A percentile compares a stretch with the other conserved stretches of the same genome.
phyloP scores from a whole-genome alignment of 257 asterid genomes.

The Salvia rosmarinus region DNA sequence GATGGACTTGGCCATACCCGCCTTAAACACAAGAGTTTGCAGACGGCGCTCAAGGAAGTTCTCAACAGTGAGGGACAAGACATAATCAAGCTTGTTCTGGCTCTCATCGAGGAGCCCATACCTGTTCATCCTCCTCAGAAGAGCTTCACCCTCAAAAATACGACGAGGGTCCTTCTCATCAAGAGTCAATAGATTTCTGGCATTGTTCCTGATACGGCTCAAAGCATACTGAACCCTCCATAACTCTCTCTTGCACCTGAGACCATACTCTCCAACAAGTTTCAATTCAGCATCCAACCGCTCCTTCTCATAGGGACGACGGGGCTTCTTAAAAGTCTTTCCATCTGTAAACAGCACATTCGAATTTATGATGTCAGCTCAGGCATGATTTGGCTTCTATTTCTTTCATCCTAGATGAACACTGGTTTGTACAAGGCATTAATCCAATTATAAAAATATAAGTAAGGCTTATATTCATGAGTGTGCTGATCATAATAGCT shows the following conservation, averaged over 20 bases:
- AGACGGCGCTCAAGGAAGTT: conserved; percentile 71
- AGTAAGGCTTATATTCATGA: not conserved
- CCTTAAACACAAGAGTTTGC: conserved; percentile 67
- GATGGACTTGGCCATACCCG: conserved; percentile 73
- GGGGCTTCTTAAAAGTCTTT: conserved; percentile 67
- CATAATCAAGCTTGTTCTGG: conserved; percentile 74
- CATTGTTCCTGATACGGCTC: conserved; percentile 64
- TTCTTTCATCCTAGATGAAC: not conserved
- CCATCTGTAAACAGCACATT: conserved; percentile 47
- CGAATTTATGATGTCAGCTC: not conserved
- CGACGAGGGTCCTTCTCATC: conserved; percentile 72
- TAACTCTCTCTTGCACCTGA: conserved; percentile 64
- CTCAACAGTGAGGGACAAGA: conserved; percentile 68
- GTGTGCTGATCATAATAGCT: not conserved
- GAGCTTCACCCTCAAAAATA: conserved; percentile 73
- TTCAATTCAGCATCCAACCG: conserved; percentile 65
- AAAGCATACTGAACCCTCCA: conserved; percentile 77
- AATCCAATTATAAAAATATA: not conserved
- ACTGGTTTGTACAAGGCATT: not conserved
- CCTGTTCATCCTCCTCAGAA: conserved; percentile 67
- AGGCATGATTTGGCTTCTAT: not conserved
- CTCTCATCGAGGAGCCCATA: conserved; percentile 60
- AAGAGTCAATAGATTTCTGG: conserved; percentile 60
- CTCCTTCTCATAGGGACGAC: conserved; percentile 71
- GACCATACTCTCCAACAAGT: conserved; percentile 69